A percentile compares a stretch with the other conserved stretches of the same genome.
Evolutionary conservation across 1,284 basidiomycete genomes (phyloP).

Genomic region (Tetrapyrgos nigripes): DNA sequence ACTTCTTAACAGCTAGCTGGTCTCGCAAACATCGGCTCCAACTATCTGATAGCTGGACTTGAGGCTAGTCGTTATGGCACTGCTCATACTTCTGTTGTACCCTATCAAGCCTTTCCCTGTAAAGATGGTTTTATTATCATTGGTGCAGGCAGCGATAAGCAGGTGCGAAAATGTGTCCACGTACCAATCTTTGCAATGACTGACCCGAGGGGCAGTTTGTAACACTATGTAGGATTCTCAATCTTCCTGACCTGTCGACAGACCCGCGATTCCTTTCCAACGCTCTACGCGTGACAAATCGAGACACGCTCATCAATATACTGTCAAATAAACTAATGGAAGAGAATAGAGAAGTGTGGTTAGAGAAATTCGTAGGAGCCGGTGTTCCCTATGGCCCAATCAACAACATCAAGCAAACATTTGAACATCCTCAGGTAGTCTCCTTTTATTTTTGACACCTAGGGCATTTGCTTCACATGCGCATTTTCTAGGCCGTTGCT

Average conservation of each 20-base stretch:
- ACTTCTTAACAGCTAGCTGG: slow-evolving; percentile 74
- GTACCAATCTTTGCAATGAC: slow-evolving; percentile 7
- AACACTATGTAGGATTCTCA: slow-evolving; percentile 66
- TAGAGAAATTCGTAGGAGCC: slow-evolving; percentile 72
- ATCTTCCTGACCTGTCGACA: slow-evolving; percentile 58
- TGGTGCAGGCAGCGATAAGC: slow-evolving; percentile 91
- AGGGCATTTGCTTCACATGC: neutral
- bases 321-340: slow-evolving; percentile 70
- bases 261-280: slow-evolving; percentile 79
- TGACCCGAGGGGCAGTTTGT: slow-evolving; percentile 60
- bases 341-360: slow-evolving; percentile 74
- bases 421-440: slow-evolving; percentile 88
- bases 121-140: slow-evolving; percentile 93
- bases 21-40: slow-evolving; percentile 92
- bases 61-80: slow-evolving; percentile 93
- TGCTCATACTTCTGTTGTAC: slow-evolving; percentile 90
- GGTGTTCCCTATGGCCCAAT: slow-evolving; percentile 91
- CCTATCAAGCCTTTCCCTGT: slow-evolving; percentile 87
- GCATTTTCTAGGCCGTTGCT: slow-evolving; percentile 43
- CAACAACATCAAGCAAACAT: slow-evolving; percentile 91
- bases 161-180: slow-evolving; percentile 51
- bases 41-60: slow-evolving; percentile 88
- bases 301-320: slow-evolving; percentile 73
- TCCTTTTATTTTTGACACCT: neutral
- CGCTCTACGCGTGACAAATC: slow-evolving; percentile 77